phyloP scores from a whole-genome alignment of 2,329 filamentous ascomycete genomes.

The Penicillium sp. region DNA sequence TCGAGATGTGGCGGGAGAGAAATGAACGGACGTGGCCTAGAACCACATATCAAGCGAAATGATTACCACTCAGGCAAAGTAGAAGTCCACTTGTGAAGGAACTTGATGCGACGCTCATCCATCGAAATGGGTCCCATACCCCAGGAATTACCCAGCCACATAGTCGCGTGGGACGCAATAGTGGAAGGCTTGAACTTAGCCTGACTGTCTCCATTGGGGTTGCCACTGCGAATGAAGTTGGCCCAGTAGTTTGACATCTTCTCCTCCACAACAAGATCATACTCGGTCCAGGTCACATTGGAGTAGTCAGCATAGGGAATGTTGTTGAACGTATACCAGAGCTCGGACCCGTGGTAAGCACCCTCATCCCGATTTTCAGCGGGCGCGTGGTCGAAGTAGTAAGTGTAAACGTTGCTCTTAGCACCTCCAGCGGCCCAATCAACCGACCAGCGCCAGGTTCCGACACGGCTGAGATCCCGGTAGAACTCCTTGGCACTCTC shows the following conservation, averaged over 20 bases:
- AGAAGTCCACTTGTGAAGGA: slow-evolving; percentile 3
- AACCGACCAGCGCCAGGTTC: slow-evolving; percentile 27
- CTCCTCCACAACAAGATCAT: slow-evolving; percentile 27
- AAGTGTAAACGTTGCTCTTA: slow-evolving; percentile 27
- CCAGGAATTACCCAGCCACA: slow-evolving; percentile 1
- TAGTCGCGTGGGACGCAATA: background rate
- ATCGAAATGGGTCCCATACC: background rate
- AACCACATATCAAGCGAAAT: too few relatives aligned
- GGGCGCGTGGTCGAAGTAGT: slow-evolving; percentile 32
- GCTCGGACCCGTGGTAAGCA: slow-evolving; percentile 31
- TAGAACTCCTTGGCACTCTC: slow-evolving; percentile 24
- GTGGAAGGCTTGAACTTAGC: background rate
- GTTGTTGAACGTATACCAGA: slow-evolving; percentile 36
- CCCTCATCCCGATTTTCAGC: slow-evolving; percentile 19
- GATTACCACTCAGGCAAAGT: slow-evolving; percentile 1
- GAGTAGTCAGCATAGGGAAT: slow-evolving; percentile 24
- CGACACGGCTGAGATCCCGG: slow-evolving; percentile 24
- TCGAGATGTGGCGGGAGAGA: too few relatives aligned
- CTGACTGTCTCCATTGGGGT: slow-evolving; percentile 6
- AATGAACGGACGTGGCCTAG: too few relatives aligned
- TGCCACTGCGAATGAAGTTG: background rate
- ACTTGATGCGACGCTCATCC: background rate
- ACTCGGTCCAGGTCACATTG: slow-evolving; percentile 21
- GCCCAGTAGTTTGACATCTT: slow-evolving; percentile 30
- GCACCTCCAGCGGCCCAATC: slow-evolving; percentile 23